Conservation (phyloP, 2,329 filamentous ascomycete species). For the Hymenoscyphus occultus region DNA sequence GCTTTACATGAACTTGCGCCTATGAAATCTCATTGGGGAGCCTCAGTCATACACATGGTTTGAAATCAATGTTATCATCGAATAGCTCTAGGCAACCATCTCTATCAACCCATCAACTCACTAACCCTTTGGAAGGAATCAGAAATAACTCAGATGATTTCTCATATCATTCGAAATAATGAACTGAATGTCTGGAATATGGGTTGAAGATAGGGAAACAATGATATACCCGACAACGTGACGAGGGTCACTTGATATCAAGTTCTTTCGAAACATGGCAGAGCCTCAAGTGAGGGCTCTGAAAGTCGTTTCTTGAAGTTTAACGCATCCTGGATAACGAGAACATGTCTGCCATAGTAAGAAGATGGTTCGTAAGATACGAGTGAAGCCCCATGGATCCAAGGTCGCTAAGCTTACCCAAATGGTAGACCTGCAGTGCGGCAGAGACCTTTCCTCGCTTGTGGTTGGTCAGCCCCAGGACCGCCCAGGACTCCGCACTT, state of each 20-base stretch:
- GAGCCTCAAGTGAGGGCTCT: not conserved
- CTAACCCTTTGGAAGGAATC: not conserved
- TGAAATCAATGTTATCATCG: not conserved
- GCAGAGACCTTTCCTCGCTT: conserved; percentile 14
- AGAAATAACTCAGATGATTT: not conserved
- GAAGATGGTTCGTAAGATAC: not conserved
- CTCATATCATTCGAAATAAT: not conserved
- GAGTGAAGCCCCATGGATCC: conserved; percentile 16
- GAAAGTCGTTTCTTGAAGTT: not conserved
- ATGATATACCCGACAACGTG: not conserved
- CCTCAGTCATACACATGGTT: too few relatives aligned
- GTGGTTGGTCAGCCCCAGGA: conserved; percentile 21
- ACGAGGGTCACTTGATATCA: not conserved
- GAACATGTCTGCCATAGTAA: not conserved
- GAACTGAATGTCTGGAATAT: not conserved
- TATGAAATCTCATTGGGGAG: too few relatives aligned
- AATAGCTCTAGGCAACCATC: not conserved
- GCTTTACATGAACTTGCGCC: too few relatives aligned
- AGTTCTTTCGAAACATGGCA: not conserved
- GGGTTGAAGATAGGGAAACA: not conserved
- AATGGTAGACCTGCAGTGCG: conserved; percentile 18
- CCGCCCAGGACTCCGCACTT: conserved; percentile 19
- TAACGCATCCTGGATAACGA: not conserved
- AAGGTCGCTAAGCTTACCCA: conserved; percentile 23
- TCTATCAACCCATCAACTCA: not conserved